phyloP scores from a whole-genome alignment of 345 rosid genomes.

The Alliaria petiolata region DNA sequence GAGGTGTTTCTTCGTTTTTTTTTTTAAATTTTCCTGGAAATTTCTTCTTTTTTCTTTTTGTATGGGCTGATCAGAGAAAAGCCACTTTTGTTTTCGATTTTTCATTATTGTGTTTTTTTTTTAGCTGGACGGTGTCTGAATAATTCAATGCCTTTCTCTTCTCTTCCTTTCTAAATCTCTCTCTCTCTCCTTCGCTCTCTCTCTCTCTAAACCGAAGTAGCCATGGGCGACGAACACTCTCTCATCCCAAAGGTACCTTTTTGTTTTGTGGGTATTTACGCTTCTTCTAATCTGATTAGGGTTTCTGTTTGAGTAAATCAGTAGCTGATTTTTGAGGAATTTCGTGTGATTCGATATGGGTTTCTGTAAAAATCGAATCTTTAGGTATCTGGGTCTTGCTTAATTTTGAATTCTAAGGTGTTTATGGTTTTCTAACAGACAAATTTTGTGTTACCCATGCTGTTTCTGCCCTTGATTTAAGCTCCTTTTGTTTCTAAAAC shows the following conservation, averaged over 20 bases:
- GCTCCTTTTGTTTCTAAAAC: constrained; percentile 11
- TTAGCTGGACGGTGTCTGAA: constrained; percentile 33
- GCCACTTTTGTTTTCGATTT: constrained; percentile 23
- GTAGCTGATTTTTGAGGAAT: neutral
- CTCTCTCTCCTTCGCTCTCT: neutral
- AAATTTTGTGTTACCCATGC: neutral
- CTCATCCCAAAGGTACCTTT: constrained; percentile 63
- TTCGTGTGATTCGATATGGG: neutral
- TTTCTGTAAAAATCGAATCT: constrained; percentile 11
- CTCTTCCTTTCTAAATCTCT: constrained; percentile 40
- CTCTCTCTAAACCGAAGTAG: constrained; percentile 15
- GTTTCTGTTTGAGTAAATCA: constrained; percentile 9
- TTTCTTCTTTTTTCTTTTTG: neutral
- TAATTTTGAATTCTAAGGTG: neutral
- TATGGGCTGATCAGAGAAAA: constrained; percentile 30
- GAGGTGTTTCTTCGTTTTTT: neutral
- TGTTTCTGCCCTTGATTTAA: constrained; percentile 6
- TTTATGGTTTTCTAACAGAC: too few relatives aligned
- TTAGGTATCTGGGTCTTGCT: constrained; percentile 4
- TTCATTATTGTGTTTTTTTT: constrained; percentile 24
- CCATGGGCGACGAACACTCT: constrained; percentile 78
- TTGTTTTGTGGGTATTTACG: neutral
- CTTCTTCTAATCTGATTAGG: constrained; percentile 36
- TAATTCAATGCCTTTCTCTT: constrained; percentile 49
- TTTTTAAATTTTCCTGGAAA: neutral